Percentiles rank a stretch among this genome's conserved stretches.
Conservation (phyloP, 2,329 filamentous ascomycete genomes). For the Coniochaeta prunicola region DNA sequence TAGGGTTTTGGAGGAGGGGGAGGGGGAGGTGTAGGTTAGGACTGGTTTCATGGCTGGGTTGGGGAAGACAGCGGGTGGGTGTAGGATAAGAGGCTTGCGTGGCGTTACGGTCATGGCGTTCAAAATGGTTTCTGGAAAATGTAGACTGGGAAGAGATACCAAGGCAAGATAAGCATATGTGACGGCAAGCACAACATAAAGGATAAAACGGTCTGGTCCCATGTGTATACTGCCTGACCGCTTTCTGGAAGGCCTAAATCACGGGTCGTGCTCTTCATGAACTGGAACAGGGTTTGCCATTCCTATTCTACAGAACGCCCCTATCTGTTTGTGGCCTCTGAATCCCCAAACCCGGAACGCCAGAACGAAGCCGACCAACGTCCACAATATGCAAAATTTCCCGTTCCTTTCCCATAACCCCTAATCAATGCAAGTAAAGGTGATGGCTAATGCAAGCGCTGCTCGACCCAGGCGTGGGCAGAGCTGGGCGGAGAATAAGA, state of each 20-base stretch:
- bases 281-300: background rate
- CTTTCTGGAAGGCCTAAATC: background rate
- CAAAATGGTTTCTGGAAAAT: background rate
- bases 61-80: background rate
- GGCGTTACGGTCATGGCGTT: slow-evolving; percentile 1
- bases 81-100: background rate
- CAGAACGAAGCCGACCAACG: background rate
- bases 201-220: background rate
- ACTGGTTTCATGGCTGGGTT: background rate
- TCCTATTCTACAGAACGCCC: background rate
- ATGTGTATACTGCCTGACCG: slow-evolving; percentile 1
- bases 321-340: no score
- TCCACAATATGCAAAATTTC: background rate
- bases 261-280: background rate
- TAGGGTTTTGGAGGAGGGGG: slow-evolving; percentile 56
- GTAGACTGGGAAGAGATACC: background rate
- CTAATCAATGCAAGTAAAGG: background rate
- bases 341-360: background rate
- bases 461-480: background rate
- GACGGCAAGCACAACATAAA: background rate
- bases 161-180: background rate
- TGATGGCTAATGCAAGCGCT: background rate
- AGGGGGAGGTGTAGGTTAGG: slow-evolving; percentile 10
- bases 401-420: background rate
- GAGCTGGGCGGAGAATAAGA: background rate